phyloP scores from a whole-genome alignment of 1,284 basidiomycete species.

The Macrocybe sp. region DNA sequence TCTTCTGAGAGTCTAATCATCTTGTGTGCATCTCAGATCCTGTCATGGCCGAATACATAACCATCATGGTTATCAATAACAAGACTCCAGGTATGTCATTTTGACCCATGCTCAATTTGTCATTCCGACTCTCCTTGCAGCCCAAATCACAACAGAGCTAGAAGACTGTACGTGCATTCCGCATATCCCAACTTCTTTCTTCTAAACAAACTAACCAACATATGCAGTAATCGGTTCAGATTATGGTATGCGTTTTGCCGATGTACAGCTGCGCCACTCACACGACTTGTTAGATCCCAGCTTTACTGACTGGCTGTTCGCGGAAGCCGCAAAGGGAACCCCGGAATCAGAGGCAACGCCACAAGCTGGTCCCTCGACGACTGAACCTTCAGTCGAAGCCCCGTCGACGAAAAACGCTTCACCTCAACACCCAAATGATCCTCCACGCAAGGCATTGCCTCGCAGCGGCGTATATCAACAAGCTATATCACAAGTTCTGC shows the following conservation, averaged over 20 bases:
- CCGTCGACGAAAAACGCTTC: slow-evolving; percentile 25
- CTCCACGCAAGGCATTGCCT: slow-evolving; percentile 23
- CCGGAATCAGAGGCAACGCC: slow-evolving; percentile 40
- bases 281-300: slow-evolving; percentile 46
- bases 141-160: slow-evolving; percentile 76
- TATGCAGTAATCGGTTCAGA: slow-evolving; percentile 71
- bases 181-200: slow-evolving; percentile 14
- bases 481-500: slow-evolving; percentile 60
- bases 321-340: slow-evolving; percentile 66
- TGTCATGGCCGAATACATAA: slow-evolving; percentile 90
- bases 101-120: slow-evolving; percentile 11
- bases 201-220: slow-evolving; percentile 5
- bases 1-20: slow-evolving; percentile 2
- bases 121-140: slow-evolving; percentile 31
- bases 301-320: slow-evolving; percentile 84
- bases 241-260: slow-evolving; percentile 46
- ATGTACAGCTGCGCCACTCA: slow-evolving; percentile 13
- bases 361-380: slow-evolving; percentile 30
- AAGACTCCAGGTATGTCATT: slow-evolving; percentile 65
- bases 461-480: slow-evolving; percentile 62
- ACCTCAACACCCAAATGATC: slow-evolving; percentile 30
- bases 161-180: slow-evolving; percentile 62
- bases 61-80: slow-evolving; percentile 90
- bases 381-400: slow-evolving; percentile 27
- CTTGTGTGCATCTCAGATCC: slow-evolving; percentile 43